A percentile compares a stretch with the other conserved stretches of the same genome.
Conservation (phyloP, 345 rosid species). For the Stellera chamaejasme region DNA sequence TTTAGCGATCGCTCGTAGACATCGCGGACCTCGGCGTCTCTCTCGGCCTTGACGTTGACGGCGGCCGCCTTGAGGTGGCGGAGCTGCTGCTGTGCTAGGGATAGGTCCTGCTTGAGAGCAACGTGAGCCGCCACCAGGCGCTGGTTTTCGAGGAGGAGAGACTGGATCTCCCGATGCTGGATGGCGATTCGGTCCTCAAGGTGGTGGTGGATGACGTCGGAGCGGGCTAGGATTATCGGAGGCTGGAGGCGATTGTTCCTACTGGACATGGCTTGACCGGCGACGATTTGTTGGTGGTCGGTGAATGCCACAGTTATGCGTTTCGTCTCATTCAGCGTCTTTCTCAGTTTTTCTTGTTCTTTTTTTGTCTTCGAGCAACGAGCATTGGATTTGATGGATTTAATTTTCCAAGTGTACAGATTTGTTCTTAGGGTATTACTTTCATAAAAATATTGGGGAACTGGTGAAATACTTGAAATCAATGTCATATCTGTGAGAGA, state of each 20-base stretch:
- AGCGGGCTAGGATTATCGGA: background rate
- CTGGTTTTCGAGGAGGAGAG: conserved; percentile 61
- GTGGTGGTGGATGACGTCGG: conserved; percentile 15
- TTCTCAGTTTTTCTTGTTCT: too few relatives aligned
- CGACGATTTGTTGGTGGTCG: background rate
- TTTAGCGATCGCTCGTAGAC: conserved; percentile 56
- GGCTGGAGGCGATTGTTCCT: conserved; percentile 5
- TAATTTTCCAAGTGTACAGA: too few relatives aligned
- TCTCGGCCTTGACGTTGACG: conserved; percentile 41
- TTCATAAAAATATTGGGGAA: too few relatives aligned
- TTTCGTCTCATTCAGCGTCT: too few relatives aligned
- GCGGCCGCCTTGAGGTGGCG: conserved; percentile 36
- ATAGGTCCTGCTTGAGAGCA: conserved; percentile 64
- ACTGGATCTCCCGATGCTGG: conserved; percentile 65
- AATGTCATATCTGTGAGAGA: too few relatives aligned
- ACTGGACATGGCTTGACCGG: conserved; percentile 7
- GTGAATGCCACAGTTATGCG: too few relatives aligned
- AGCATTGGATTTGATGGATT: too few relatives aligned
- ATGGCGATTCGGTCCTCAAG: conserved; percentile 69
- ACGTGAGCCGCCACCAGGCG: conserved; percentile 52
- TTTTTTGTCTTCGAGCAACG: too few relatives aligned
- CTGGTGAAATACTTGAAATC: too few relatives aligned
- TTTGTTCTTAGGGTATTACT: too few relatives aligned
- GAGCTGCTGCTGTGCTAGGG: conserved; percentile 47
- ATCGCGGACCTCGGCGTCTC: conserved; percentile 61